Conservation (phyloP, 805 yeast species). For the Scheffersomyces coipomensis region DNA sequence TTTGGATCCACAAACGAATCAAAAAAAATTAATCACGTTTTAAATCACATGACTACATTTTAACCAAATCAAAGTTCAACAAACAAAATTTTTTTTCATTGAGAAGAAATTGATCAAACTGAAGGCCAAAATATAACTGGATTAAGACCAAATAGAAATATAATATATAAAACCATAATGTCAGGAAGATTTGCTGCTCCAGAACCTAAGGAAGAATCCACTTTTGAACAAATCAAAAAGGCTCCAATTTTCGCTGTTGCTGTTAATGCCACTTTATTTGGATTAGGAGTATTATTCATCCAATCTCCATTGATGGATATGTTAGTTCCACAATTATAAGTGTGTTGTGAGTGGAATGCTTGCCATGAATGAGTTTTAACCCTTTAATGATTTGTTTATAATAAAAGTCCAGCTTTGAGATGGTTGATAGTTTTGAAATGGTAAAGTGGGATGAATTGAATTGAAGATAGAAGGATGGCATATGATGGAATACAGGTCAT, state of each 20-base stretch:
- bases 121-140: neutral
- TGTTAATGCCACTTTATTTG: slow-evolving; percentile 62
- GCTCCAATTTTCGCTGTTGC: slow-evolving; percentile 67
- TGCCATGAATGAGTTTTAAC: too few species aligned
- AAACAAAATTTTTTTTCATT: slow-evolving; percentile 1
- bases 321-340: slow-evolving; percentile 69
- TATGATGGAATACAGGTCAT: neutral
- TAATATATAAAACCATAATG: slow-evolving; percentile 8
- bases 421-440: neutral
- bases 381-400: neutral
- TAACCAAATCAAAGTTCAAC: neutral
- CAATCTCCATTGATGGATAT: slow-evolving; percentile 80
- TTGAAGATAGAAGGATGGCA: neutral
- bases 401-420: neutral
- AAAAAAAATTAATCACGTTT: neutral
- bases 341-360: too few species aligned
- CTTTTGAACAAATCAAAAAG: slow-evolving; percentile 52
- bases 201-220: slow-evolving; percentile 26
- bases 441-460: neutral
- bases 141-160: too few species aligned
- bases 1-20: neutral
- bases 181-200: slow-evolving; percentile 19
- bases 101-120: slow-evolving; percentile 1
- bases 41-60: too few species aligned
- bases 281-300: slow-evolving; percentile 70